Conservation (phyloP, 352 stramenopile species). For the Pythium angustatum region DNA sequence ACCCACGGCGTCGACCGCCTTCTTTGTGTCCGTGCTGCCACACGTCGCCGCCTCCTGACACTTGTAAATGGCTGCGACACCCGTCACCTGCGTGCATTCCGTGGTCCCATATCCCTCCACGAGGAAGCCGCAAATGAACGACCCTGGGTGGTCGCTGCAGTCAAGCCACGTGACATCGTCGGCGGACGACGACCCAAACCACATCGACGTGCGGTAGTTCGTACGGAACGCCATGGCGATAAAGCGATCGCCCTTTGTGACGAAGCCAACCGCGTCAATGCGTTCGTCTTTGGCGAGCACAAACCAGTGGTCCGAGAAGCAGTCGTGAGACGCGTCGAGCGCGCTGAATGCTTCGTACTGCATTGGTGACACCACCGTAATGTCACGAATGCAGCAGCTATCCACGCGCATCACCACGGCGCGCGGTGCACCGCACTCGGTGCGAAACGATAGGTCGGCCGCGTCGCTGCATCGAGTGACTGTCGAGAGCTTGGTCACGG, state of each 20-base stretch:
- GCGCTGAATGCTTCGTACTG: neutral
- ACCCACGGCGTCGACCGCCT: neutral
- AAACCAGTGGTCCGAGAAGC: neutral
- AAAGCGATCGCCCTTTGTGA: neutral
- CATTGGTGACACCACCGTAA: neutral
- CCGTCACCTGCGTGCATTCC: neutral
- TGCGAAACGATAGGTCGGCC: neutral
- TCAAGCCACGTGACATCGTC: neutral
- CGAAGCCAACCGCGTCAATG: neutral
- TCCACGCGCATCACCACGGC: neutral
- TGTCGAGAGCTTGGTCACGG: neutral
- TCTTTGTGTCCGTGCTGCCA: neutral
- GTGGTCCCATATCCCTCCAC: neutral
- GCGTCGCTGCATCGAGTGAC: neutral
- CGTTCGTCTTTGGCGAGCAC: conserved; percentile 3
- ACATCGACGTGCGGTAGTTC: neutral
- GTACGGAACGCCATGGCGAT: neutral
- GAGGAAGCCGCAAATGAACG: conserved; percentile 7
- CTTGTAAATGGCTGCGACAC: conserved; percentile 1
- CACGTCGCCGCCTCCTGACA: too few relatives aligned
- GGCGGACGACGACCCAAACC: neutral
- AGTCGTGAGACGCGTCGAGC: neutral
- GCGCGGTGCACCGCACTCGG: neutral
- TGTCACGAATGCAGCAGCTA: neutral
- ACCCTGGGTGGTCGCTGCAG: neutral